Percentiles rank a stretch among this genome's conserved stretches.
These are phyloP conservation scores for Plasmodium knowlesi DNA, from an alignment of 169 alveolate species.

Conservation along the genomic window DNA sequence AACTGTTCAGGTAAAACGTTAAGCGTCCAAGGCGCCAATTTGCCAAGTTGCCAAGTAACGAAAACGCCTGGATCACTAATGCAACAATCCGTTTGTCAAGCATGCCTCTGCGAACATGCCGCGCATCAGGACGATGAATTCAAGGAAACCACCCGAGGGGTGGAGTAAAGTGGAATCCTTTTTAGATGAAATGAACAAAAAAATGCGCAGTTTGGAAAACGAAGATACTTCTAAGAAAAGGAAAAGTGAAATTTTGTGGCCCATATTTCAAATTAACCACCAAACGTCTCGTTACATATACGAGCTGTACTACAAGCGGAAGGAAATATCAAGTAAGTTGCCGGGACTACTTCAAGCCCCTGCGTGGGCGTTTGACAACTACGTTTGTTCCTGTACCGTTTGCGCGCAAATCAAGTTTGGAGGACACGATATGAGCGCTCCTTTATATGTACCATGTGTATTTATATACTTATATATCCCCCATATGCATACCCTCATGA, in stretches of 20 bases:
- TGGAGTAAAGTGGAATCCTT: slow-evolving; percentile 95
- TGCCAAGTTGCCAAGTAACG: neutral
- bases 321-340: slow-evolving; percentile 92
- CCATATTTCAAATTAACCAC: slow-evolving; percentile 96
- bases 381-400: neutral
- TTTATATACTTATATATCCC: too few relatives aligned
- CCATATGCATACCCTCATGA: neutral
- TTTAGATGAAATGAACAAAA: slow-evolving; percentile 92
- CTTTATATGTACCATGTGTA: neutral
- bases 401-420: neutral
- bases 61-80: neutral
- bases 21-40: neutral
- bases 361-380: neutral
- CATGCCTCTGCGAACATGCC: slow-evolving; percentile 71
- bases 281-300: slow-evolving; percentile 95
- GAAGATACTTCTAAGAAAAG: slow-evolving; percentile 96
- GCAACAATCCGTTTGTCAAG: neutral
- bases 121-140: slow-evolving; percentile 83
- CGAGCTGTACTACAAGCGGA: slow-evolving; percentile 93
- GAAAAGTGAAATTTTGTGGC: slow-evolving; percentile 97
- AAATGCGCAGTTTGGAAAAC: slow-evolving; percentile 96
- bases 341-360: neutral
- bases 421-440: neutral
- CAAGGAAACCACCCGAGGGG: slow-evolving; percentile 93
- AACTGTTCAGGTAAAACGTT: neutral